These are phyloP conservation scores for Flueggea neowawraea DNA, from an alignment of 441 rosid species.

Conservation along the genomic window DNA sequence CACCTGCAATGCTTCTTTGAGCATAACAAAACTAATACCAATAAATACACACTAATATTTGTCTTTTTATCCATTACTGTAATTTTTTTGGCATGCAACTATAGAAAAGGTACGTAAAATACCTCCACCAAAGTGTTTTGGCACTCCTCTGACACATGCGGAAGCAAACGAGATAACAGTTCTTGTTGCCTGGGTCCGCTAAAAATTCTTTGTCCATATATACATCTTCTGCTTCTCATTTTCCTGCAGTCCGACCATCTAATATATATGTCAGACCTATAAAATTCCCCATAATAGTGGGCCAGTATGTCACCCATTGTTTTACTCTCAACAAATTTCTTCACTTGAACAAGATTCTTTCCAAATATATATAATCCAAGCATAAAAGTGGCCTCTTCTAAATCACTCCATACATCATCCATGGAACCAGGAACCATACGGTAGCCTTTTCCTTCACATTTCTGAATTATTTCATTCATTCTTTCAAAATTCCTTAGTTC, in stretches of 20 bases:
- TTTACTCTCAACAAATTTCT: conserved; percentile 43
- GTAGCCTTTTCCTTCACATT: conserved; percentile 25
- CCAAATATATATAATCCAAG: conserved; percentile 64
- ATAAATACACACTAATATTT: too few species aligned
- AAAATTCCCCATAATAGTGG: conserved; percentile 59
- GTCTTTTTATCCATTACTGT: not conserved
- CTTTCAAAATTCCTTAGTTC: conserved; percentile 6
- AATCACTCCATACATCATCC: conserved; percentile 46
- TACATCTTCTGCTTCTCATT: conserved; percentile 37
- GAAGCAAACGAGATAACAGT: conserved; percentile 47
- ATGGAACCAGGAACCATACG: conserved; percentile 52
- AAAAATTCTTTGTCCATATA: conserved; percentile 53
- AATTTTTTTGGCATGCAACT: not conserved
- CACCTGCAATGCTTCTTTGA: too few species aligned
- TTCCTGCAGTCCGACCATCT: conserved; percentile 59
- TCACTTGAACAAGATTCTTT: conserved; percentile 45
- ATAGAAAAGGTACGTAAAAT: conserved; percentile 16
- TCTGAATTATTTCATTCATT: conserved; percentile 24
- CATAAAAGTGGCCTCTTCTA: conserved; percentile 54
- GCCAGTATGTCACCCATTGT: conserved; percentile 40
- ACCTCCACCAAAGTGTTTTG: conserved; percentile 46
- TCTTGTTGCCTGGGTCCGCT: conserved; percentile 54
- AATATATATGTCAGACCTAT: conserved; percentile 39
- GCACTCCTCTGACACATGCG: conserved; percentile 34
- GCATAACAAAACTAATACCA: too few species aligned